Evolutionary conservation across 2,329 filamentous ascomycete species (phyloP).

Genomic region (Penicillium brevicompactum): DNA sequence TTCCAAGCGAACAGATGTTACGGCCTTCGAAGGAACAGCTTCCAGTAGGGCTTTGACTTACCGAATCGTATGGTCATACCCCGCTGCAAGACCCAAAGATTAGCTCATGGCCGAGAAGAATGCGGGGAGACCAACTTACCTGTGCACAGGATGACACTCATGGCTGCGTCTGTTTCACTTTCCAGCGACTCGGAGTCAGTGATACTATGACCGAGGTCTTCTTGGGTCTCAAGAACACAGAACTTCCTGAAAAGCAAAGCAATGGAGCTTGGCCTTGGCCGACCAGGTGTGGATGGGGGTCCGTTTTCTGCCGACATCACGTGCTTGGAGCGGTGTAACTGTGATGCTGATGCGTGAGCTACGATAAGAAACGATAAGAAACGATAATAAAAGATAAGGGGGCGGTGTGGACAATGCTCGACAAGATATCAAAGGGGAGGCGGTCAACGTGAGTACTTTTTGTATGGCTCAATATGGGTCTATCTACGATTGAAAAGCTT

Average conservation of each 20-base stretch:
- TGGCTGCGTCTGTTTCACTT: conserved; percentile 32
- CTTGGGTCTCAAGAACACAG: not conserved
- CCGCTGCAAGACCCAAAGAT: conserved; percentile 51
- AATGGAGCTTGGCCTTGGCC: not conserved
- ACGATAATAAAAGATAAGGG: not conserved
- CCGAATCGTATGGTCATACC: conserved; percentile 77
- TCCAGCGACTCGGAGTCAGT: conserved; percentile 11
- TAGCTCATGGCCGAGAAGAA: conserved; percentile 20
- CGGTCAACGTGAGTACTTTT: no score
- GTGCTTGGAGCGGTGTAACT: conserved; percentile 1
- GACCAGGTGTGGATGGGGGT: conserved; percentile 1
- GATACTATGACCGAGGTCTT: conserved; percentile 8
- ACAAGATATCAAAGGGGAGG: no score
- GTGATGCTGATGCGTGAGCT: not conserved
- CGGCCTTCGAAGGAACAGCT: not conserved
- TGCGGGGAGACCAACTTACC: conserved; percentile 48
- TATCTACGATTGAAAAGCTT: no score
- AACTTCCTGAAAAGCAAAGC: not conserved
- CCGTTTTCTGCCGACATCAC: conserved; percentile 5
- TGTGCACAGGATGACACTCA: conserved; percentile 70
- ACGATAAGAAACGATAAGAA: not conserved
- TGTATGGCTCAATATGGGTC: no score
- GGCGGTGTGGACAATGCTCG: not conserved
- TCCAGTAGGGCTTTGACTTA: conserved; percentile 39
- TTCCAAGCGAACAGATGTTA: not conserved